These are phyloP conservation scores for Favolaschia claudopus DNA, from an alignment of 768 basidiomycete species.

Conservation along the genomic window DNA sequence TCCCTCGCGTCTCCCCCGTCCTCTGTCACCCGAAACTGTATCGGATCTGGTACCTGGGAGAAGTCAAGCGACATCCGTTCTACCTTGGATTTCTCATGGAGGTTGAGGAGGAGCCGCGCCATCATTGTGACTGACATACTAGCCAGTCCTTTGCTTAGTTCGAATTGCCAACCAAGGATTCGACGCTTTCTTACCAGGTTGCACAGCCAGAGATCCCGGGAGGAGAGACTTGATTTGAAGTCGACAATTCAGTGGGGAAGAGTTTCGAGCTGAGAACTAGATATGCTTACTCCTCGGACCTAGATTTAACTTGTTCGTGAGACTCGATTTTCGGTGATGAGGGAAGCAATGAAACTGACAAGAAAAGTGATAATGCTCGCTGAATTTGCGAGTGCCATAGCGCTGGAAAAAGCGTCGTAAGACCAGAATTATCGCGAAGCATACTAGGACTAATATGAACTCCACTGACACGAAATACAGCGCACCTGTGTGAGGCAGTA, in stretches of 20 bases:
- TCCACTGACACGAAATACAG: slow-evolving; percentile 20
- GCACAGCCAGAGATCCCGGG: slow-evolving; percentile 12
- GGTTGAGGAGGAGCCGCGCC: slow-evolving; percentile 46
- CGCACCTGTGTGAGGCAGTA: slow-evolving; percentile 8
- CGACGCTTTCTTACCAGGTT: neutral
- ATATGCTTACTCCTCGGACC: slow-evolving; percentile 4
- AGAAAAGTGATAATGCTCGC: slow-evolving; percentile 1
- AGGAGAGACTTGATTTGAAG: neutral
- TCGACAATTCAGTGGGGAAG: neutral
- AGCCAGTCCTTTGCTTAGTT: too few species aligned
- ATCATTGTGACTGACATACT: slow-evolving; percentile 40
- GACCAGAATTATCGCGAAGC: neutral
- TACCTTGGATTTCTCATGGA: too few species aligned
- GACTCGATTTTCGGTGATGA: neutral
- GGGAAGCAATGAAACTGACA: neutral
- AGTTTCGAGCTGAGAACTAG: neutral
- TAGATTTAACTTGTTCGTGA: neutral
- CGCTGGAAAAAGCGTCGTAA: neutral
- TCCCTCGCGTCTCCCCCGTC: too few species aligned
- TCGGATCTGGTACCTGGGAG: too few species aligned
- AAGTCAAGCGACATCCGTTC: too few species aligned
- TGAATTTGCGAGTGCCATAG: slow-evolving; percentile 8
- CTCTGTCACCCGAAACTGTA: too few species aligned
- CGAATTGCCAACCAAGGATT: neutral
- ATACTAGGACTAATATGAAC: neutral